phyloP scores from a whole-genome alignment of 768 basidiomycete species.

The Nidularia pulvinata region DNA sequence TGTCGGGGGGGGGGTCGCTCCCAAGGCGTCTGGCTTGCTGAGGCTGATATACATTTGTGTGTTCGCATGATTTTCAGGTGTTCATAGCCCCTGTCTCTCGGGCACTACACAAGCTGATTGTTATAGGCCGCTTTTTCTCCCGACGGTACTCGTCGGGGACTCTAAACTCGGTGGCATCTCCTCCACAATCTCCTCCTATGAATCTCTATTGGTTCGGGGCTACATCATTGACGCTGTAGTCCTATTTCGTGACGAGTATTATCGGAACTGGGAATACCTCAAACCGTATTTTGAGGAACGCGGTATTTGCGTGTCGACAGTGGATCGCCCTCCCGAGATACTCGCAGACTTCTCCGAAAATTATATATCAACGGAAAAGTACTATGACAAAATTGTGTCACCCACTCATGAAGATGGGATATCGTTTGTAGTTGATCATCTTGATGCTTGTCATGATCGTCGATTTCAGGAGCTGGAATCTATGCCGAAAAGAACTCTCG shows the following conservation, averaged over 20 bases:
- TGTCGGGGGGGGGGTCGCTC: neutral
- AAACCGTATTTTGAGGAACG: constrained; percentile 76
- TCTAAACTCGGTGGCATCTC: constrained; percentile 93
- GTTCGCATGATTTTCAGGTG: constrained; percentile 50
- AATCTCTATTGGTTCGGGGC: constrained; percentile 88
- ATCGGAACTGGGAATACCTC: constrained; percentile 87
- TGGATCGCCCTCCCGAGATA: constrained; percentile 60
- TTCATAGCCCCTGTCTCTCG: constrained; percentile 87
- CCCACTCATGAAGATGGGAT: constrained; percentile 31
- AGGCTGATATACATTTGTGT: neutral
- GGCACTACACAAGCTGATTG: constrained; percentile 84
- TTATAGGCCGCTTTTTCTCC: constrained; percentile 86
- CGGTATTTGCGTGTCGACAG: constrained; percentile 50
- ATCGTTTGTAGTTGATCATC: constrained; percentile 45
- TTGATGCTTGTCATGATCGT: constrained; percentile 63
- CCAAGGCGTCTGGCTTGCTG: neutral
- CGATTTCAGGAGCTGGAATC: constrained; percentile 74
- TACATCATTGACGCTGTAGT: constrained; percentile 86
- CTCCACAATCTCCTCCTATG: constrained; percentile 88
- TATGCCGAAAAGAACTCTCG: constrained; percentile 76
- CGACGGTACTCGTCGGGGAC: constrained; percentile 86
- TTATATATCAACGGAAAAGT: constrained; percentile 54
- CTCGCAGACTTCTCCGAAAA: constrained; percentile 44
- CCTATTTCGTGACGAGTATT: constrained; percentile 85
- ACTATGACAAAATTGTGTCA: constrained; percentile 59